phyloP scores from a whole-genome alignment of 2,329 filamentous ascomycete species.

The Ophiostoma triangulosporum region DNA sequence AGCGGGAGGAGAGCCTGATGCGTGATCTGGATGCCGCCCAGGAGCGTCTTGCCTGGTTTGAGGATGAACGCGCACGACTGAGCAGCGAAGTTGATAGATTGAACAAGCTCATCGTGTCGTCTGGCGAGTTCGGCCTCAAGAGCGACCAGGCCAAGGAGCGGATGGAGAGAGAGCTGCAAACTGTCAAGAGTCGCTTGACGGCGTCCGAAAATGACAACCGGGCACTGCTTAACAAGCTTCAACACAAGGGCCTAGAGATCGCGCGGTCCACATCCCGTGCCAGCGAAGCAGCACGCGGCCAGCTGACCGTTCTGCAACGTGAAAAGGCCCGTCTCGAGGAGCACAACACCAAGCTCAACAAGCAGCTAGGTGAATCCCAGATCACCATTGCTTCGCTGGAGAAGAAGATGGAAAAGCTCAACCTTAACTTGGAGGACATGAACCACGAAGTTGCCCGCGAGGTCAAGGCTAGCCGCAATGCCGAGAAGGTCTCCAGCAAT shows the following conservation, averaged over 20 bases:
- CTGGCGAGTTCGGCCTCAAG: conserved; percentile 75
- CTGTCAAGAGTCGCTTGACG: conserved; percentile 73
- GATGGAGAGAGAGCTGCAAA: conserved; percentile 78
- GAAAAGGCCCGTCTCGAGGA: conserved; percentile 79
- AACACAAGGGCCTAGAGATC: conserved; percentile 94
- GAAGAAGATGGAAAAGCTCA: conserved; percentile 88
- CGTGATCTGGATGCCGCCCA: conserved; percentile 72
- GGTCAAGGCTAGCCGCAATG: conserved; percentile 77
- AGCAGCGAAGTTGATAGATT: conserved; percentile 71
- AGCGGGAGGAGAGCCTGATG: conserved; percentile 63
- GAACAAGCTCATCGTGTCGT: conserved; percentile 76
- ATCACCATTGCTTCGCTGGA: conserved; percentile 70
- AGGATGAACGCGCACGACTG: conserved; percentile 64
- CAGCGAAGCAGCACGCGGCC: conserved; percentile 67
- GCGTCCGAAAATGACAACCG: conserved; percentile 96
- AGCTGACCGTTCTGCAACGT: conserved; percentile 61
- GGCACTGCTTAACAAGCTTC: conserved; percentile 87
- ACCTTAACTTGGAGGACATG: conserved; percentile 77
- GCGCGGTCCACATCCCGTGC: conserved; percentile 78
- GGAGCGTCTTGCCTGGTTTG: conserved; percentile 62
- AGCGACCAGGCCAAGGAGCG: conserved; percentile 92
- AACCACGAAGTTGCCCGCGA: conserved; percentile 86
- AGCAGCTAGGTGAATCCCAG: conserved; percentile 77
- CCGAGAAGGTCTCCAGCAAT: conserved; percentile 75
- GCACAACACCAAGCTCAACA: conserved; percentile 64